A percentile compares a stretch with the other conserved stretches of the same genome.
These are phyloP conservation scores for Fonsecaea multimorphosa DNA, from an alignment of 2,329 filamentous ascomycete species.

Conservation along the genomic window DNA sequence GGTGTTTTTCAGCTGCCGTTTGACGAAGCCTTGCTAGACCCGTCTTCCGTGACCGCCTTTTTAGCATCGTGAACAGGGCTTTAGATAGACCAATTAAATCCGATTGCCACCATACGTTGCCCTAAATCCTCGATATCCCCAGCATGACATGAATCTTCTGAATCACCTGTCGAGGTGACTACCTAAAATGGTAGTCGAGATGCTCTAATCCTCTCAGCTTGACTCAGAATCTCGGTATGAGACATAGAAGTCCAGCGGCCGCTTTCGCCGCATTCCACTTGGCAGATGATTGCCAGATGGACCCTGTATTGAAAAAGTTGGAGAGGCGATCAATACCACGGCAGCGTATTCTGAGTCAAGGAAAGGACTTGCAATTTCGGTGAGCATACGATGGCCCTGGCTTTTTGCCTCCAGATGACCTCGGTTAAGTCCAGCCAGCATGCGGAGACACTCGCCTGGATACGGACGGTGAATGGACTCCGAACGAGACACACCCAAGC, in stretches of 20 bases:
- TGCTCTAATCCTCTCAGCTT: neutral
- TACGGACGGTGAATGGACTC: constrained; percentile 8
- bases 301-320: too few relatives aligned
- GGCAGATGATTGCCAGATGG: neutral
- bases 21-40: neutral
- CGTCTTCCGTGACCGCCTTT: neutral
- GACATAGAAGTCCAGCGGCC: too few relatives aligned
- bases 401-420: neutral
- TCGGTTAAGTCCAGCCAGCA: neutral
- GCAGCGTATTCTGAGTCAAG: too few relatives aligned
- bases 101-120: neutral
- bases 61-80: neutral
- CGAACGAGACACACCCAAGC: neutral
- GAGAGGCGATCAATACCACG: too few relatives aligned
- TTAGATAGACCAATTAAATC: neutral
- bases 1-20: neutral
- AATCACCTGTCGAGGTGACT: neutral
- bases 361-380: too few relatives aligned
- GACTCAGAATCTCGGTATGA: neutral
- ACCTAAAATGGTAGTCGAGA: neutral
- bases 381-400: neutral
- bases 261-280: neutral
- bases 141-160: neutral
- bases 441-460: neutral
- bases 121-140: neutral